These are phyloP conservation scores for Moricandia arvensis DNA, from an alignment of 345 rosid genomes.

Conservation along the genomic window DNA sequence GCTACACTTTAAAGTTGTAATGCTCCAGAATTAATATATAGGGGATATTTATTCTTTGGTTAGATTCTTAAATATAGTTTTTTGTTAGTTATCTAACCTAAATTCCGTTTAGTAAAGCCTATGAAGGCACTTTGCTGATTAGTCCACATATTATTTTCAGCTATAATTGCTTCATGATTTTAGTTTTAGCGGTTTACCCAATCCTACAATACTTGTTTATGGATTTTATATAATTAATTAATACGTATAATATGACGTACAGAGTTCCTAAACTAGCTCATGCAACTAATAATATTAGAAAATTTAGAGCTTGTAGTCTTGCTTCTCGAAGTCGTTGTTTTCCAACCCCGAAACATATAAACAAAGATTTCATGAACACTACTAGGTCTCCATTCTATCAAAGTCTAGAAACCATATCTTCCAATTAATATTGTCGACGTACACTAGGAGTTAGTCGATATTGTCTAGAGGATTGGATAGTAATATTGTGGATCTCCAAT, in stretches of 20 bases:
- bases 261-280: slow-evolving; percentile 87
- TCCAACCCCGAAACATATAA: slow-evolving; percentile 20
- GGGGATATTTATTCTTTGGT: no score
- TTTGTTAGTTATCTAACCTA: no score
- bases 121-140: not conserved
- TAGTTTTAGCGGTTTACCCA: slow-evolving; percentile 11
- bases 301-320: slow-evolving; percentile 48
- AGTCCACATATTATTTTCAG: slow-evolving; percentile 26
- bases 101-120: no score
- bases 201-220: not conserved
- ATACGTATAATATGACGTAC: slow-evolving; percentile 3
- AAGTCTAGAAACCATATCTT: slow-evolving; percentile 43
- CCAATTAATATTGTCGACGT: slow-evolving; percentile 66
- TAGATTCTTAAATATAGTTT: no score
- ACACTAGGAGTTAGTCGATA: slow-evolving; percentile 60
- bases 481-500: slow-evolving; percentile 36
- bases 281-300: slow-evolving; percentile 62
- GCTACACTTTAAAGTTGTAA: no score
- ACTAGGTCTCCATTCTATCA: not conserved
- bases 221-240: not conserved
- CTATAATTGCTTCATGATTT: slow-evolving; percentile 19
- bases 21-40: no score
- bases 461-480: slow-evolving; percentile 46
- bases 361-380: not conserved
- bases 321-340: not conserved